These are phyloP conservation scores for Eragrostis curvula DNA, from an alignment of 176 grass and related monocot genomes.

Conservation along the genomic window DNA sequence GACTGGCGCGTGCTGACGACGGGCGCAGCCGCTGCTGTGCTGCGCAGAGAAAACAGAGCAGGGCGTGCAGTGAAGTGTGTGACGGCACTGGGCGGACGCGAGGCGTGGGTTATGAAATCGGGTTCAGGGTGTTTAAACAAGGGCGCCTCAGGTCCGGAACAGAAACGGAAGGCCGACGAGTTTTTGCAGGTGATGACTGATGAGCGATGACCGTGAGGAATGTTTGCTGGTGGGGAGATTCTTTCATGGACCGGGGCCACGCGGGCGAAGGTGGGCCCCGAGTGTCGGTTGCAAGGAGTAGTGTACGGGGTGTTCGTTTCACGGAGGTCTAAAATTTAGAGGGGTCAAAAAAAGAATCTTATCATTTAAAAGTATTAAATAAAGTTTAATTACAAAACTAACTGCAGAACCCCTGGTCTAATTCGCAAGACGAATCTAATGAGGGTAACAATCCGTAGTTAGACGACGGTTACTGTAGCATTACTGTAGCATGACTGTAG, in stretches of 20 bases:
- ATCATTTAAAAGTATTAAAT: too few relatives aligned
- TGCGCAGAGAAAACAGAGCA: constrained; percentile 19
- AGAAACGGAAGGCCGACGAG: background rate
- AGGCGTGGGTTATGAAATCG: constrained; percentile 46
- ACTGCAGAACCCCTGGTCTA: too few relatives aligned
- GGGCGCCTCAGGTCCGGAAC: constrained; percentile 51
- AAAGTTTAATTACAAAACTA: too few relatives aligned
- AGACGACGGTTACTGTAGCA: too few relatives aligned
- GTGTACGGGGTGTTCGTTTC: too few relatives aligned
- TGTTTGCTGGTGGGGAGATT: constrained; percentile 40
- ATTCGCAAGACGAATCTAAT: too few relatives aligned
- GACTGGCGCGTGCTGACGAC: constrained; percentile 45
- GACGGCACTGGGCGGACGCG: constrained; percentile 46
- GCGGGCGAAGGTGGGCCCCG: background rate
- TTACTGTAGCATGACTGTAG: too few relatives aligned
- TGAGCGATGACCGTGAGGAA: constrained; percentile 22
- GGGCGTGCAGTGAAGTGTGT: constrained; percentile 32
- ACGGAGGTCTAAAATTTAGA: too few relatives aligned
- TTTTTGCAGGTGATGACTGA: background rate
- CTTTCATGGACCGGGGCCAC: constrained; percentile 31
- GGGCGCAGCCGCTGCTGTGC: constrained; percentile 26
- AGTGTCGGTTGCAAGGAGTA: background rate
- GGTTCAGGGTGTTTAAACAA: constrained; percentile 33
- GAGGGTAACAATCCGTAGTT: too few relatives aligned
- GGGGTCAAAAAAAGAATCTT: too few relatives aligned